These are phyloP conservation scores for Drechslerella coelobrocha DNA, from an alignment of 2,329 filamentous ascomycete genomes.

Conservation along the genomic window DNA sequence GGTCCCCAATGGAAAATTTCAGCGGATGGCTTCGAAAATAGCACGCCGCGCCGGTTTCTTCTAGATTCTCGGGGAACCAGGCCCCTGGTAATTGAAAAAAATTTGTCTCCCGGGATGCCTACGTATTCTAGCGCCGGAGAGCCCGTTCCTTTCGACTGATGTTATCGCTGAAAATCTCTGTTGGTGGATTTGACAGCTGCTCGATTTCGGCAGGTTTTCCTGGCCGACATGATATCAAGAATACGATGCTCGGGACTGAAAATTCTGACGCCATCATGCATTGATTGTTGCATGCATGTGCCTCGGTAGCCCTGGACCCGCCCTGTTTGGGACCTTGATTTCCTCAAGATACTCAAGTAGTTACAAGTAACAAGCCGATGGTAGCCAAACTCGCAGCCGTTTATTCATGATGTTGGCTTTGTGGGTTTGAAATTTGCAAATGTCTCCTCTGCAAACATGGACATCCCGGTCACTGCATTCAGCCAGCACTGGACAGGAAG, in stretches of 20 bases:
- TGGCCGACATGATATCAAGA: slow-evolving; percentile 18
- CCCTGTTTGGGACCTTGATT: background rate
- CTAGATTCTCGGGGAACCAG: background rate
- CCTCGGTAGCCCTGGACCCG: background rate
- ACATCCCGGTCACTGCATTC: too few species aligned
- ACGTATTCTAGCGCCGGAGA: slow-evolving; percentile 47
- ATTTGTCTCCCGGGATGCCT: background rate
- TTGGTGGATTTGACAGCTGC: slow-evolving; percentile 19
- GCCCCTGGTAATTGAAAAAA: background rate
- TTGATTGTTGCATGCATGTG: background rate
- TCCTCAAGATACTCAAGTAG: background rate
- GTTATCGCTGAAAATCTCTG: background rate
- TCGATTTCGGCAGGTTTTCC: background rate
- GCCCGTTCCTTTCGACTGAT: background rate
- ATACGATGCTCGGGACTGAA: slow-evolving; percentile 10
- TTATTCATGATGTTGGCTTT: too few species aligned
- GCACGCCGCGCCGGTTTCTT: background rate
- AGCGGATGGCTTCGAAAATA: slow-evolving; percentile 13
- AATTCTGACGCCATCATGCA: slow-evolving; percentile 45
- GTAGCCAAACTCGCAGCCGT: too few species aligned
- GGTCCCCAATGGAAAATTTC: slow-evolving; percentile 32
- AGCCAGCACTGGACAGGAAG: too few species aligned
- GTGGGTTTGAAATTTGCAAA: too few species aligned
- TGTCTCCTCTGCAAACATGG: too few species aligned
- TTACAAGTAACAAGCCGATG: too few species aligned